phyloP scores from a whole-genome alignment of 495 filamentous ascomycete genomes.

The Penicillium crystallinum region DNA sequence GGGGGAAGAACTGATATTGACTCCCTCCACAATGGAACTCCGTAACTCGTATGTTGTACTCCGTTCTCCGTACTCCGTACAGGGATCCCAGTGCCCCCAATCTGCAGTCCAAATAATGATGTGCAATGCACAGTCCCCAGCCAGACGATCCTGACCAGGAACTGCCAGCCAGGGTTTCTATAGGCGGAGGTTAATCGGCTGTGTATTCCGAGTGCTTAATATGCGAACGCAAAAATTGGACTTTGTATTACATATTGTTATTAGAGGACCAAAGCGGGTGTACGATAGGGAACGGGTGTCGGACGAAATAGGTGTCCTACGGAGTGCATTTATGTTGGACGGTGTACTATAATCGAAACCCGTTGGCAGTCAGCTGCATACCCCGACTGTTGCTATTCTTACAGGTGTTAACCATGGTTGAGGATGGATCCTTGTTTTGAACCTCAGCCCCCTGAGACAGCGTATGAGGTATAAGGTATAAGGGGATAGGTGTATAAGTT shows the following conservation, averaged over 20 bases:
- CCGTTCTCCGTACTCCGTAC: too few relatives aligned
- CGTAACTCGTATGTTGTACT: too few relatives aligned
- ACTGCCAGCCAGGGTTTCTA: slow-evolving; percentile 1
- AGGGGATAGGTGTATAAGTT: too few relatives aligned
- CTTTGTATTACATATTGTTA: background rate
- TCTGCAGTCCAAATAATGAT: slow-evolving; percentile 18
- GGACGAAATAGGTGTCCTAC: too few relatives aligned
- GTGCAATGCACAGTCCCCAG: slow-evolving; percentile 16
- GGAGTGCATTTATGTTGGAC: too few relatives aligned
- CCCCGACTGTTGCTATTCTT: slow-evolving; percentile 1
- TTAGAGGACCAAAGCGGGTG: background rate
- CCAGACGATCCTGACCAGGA: slow-evolving; percentile 5
- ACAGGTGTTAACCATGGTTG: slow-evolving; percentile 18
- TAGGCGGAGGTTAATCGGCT: slow-evolving; percentile 6
- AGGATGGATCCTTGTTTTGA: slow-evolving; percentile 11
- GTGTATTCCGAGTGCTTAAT: slow-evolving; percentile 17
- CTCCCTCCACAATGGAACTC: background rate
- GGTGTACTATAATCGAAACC: background rate
- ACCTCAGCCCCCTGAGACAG: background rate
- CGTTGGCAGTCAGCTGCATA: background rate
- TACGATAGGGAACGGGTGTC: too few relatives aligned
- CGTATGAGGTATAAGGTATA: background rate
- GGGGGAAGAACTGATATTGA: background rate
- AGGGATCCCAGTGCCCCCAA: slow-evolving; percentile 3
- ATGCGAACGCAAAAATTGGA: slow-evolving; percentile 10